Evolutionary conservation across 2,329 filamentous ascomycete species (phyloP).

Genomic region (Fusarium chlamydosporum): DNA sequence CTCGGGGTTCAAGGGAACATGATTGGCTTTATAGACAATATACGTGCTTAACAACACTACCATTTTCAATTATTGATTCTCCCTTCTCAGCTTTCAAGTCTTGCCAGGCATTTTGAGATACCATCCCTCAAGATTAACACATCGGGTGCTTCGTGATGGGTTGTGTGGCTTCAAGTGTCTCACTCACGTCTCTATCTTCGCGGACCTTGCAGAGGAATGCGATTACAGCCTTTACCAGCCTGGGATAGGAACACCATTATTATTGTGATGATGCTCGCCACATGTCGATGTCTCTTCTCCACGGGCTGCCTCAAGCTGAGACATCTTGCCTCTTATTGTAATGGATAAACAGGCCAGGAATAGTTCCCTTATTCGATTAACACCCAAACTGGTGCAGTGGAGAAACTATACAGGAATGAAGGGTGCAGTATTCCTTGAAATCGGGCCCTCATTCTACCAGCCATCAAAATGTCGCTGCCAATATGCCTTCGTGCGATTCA

Average conservation of each 20-base stretch:
- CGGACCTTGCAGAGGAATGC: conserved; percentile 51
- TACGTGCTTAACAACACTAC: conserved; percentile 17
- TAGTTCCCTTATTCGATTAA: conserved; percentile 27
- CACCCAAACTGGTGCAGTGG: conserved; percentile 46
- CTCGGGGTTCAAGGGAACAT: neutral
- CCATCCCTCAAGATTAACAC: conserved; percentile 9
- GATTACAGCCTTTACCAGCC: conserved; percentile 37
- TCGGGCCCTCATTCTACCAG: conserved; percentile 47
- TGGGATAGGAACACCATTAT: conserved; percentile 18
- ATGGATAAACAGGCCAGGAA: conserved; percentile 43
- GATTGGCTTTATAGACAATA: conserved; percentile 23
- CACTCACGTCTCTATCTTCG: conserved; percentile 25
- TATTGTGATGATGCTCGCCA: conserved; percentile 38
- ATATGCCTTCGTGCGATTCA: conserved; percentile 43
- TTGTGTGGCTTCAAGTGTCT: conserved; percentile 47
- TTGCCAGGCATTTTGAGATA: conserved; percentile 17
- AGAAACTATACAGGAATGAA: conserved; percentile 56
- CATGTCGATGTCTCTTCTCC: conserved; percentile 18
- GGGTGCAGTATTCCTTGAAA: conserved; percentile 52
- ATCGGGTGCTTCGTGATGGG: conserved; percentile 4
- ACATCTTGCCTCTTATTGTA: conserved; percentile 54
- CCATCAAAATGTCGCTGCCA: conserved; percentile 48
- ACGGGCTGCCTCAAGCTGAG: conserved; percentile 41
- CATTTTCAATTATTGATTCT: conserved; percentile 31
- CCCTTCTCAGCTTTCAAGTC: conserved; percentile 17